A percentile compares a stretch with the other conserved stretches of the same genome.
phyloP scores from a whole-genome alignment of 2,329 filamentous ascomycete species.

The Pseudopyricularia cyperi region DNA sequence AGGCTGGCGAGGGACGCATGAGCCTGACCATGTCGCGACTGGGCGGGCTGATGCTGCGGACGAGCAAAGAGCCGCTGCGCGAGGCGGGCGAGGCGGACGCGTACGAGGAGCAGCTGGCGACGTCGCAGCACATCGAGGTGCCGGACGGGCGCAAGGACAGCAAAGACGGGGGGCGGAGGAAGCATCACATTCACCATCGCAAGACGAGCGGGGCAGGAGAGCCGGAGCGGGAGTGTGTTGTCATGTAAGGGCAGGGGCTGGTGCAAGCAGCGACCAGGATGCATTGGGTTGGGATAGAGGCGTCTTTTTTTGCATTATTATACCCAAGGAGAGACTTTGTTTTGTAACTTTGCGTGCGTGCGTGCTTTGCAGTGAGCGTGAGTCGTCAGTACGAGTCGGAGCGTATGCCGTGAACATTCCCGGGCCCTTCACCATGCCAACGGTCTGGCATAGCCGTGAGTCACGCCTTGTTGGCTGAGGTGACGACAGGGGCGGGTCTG shows the following conservation, averaged over 20 bases:
- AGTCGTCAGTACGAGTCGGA: too few relatives aligned
- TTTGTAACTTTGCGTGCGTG: too few relatives aligned
- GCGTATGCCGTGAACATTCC: background rate
- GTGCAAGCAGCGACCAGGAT: background rate
- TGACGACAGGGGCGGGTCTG: background rate
- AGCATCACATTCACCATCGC: constrained; percentile 7
- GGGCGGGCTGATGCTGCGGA: constrained; percentile 31
- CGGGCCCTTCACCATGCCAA: background rate
- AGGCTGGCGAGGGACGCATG: constrained; percentile 43
- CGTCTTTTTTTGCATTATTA: background rate
- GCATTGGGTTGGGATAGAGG: constrained; percentile 1
- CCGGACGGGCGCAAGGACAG: constrained; percentile 8
- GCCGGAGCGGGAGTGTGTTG: constrained; percentile 17
- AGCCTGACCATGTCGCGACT: constrained; percentile 45
- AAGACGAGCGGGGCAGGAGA: constrained; percentile 8
- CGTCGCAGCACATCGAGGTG: constrained; percentile 13
- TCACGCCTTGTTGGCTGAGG: background rate
- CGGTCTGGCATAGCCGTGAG: background rate
- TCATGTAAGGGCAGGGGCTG: constrained; percentile 12
- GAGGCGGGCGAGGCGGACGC: constrained; percentile 9
- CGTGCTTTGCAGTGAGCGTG: too few relatives aligned
- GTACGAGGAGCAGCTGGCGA: constrained; percentile 6
- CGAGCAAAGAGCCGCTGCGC: constrained; percentile 34
- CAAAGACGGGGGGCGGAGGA: constrained; percentile 11
- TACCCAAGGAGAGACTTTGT: background rate